A percentile compares a stretch with the other conserved stretches of the same genome.
These are phyloP conservation scores for Manihot esculenta DNA, from an alignment of 441 rosid genomes.

Conservation along the genomic window DNA sequence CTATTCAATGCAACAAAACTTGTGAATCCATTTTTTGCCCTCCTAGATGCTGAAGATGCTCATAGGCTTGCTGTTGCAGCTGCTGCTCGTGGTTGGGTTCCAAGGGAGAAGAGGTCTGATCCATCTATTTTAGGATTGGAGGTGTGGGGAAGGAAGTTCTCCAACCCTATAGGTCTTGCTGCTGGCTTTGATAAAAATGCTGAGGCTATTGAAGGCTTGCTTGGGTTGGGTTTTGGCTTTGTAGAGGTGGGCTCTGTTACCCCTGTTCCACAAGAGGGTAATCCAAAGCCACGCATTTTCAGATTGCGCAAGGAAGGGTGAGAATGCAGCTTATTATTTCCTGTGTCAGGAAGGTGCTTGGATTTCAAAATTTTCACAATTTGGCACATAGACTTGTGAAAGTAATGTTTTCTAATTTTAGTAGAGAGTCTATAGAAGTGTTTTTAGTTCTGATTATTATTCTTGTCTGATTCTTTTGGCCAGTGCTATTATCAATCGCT, in stretches of 20 bases:
- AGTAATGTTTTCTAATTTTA: not conserved
- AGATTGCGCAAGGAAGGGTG: conserved; percentile 82
- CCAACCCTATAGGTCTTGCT: conserved; percentile 96
- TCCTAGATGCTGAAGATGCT: conserved; percentile 88
- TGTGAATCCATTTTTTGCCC: conserved; percentile 94
- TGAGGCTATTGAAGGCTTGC: conserved; percentile 89
- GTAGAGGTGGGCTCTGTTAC: conserved; percentile 98
- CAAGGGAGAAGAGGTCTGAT: conserved; percentile 92
- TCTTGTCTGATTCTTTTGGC: conserved; percentile 16
- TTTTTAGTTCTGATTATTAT: conserved; percentile 6
- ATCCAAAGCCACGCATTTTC: conserved; percentile 92
- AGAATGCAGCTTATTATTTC: conserved; percentile 24
- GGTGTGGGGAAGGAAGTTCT: conserved; percentile 96
- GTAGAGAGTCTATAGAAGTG: not conserved
- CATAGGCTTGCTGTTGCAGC: conserved; percentile 86
- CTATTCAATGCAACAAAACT: conserved; percentile 84
- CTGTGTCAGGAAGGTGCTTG: not conserved
- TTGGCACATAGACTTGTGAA: not conserved
- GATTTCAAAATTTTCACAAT: not conserved
- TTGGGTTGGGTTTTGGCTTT: conserved; percentile 92
- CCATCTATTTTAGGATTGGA: conserved; percentile 70
- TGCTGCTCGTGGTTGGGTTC: conserved; percentile 97
- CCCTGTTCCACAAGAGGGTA: conserved; percentile 96
- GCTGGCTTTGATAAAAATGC: conserved; percentile 99
- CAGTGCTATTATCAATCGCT: conserved; percentile 94